Evolutionary conservation across 305 asterid genomes (phyloP).

Genomic region (Solanum hybrid): DNA sequence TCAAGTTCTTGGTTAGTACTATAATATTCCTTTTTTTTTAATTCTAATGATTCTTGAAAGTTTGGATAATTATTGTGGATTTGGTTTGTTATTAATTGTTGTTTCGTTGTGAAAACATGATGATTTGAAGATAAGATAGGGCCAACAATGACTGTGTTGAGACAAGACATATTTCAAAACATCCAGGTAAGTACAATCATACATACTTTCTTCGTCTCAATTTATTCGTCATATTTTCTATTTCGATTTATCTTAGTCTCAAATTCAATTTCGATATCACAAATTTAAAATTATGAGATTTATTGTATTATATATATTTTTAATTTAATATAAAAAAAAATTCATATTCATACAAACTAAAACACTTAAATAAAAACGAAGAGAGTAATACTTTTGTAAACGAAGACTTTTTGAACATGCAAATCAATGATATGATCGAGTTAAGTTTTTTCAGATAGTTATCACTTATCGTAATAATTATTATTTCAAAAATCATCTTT

Average conservation of each 20-base stretch:
- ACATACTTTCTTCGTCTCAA: neutral
- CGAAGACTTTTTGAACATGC: neutral
- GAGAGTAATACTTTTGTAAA: neutral
- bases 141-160: constrained; percentile 80
- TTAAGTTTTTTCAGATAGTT: neutral
- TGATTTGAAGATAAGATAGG: constrained; percentile 86
- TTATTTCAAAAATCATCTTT: neutral
- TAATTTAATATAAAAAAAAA: too few relatives aligned
- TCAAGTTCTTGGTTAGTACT: constrained; percentile 62
- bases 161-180: constrained; percentile 71
- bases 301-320: too few relatives aligned
- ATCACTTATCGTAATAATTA: neutral
- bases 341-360: too few relatives aligned
- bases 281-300: too few relatives aligned
- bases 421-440: neutral
- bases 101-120: neutral
- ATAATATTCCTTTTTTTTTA: neutral
- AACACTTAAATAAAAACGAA: too few relatives aligned
- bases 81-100: neutral
- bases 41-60: neutral
- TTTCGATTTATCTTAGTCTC: too few relatives aligned
- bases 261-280: rapidly evolving
- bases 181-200: constrained; percentile 41
- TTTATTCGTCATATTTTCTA: too few relatives aligned
- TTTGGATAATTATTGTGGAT: neutral